Evolutionary conservation across 805 yeast genomes (phyloP), one percentile per base, ranked within the genome.

Genomic region (Scheffersomyces coipomensis): DNA sequence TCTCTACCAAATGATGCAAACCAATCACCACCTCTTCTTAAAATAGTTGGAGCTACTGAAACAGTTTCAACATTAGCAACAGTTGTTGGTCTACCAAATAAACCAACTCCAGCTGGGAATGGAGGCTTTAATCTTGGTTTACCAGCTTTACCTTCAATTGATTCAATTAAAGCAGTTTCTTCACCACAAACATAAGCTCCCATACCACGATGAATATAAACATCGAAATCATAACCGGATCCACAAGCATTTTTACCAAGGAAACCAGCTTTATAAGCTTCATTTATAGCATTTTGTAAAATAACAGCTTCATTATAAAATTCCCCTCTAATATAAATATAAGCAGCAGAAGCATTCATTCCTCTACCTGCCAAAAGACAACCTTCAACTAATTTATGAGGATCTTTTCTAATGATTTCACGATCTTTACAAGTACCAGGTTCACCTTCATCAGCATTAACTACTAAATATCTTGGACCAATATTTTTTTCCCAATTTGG

Each of bases 391-490:
- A 88, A 79, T 71, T 87, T 88, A 63, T 88, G 96, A 31, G 96
- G 96, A 60, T 87, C 95, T 64, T 88, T 88, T 62, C 95, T 78
- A 59, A 88, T 83, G 60, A 88, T 88, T 64, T 88, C 95, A 60
- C 96, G 78, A 65, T 88, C 96, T 68, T 88, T 88, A 66, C 96
- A 88, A 37, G 96, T 88, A 45, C 96, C 96, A 11, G 96, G 96
- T 66, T 88, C 96, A 53, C 96, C 96, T 68, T 88, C 96, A 70
- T 88, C 96, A 40, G 96, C 96, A 64, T 88, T 88, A 54, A 88
- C 88, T 35, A 88, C 95, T 51, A 88, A 75, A 60, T 86, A 86
- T 56, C 95, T 78, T 45, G 96, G 93, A n/a, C 96, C 96, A 12
- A 67, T 68, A 66, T 87, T 87, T 59, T 87, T 88, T 46, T 87